Base-by-base conservation (phyloP, 306 rosid genomes). In the Canavalia gladiata region DNA sequence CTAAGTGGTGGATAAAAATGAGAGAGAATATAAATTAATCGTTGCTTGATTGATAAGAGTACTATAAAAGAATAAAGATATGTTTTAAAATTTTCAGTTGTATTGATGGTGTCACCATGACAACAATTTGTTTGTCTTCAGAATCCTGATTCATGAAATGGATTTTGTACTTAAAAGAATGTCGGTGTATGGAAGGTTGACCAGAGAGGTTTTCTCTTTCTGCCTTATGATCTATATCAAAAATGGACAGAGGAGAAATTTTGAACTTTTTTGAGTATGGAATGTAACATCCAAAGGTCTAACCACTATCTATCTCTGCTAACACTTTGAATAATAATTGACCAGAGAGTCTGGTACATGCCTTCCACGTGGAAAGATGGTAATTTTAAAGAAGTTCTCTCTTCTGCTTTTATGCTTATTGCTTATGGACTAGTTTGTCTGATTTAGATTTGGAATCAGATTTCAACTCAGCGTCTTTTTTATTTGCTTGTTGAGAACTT, bases 291-390 rank as follows among this genome's bases (percentile, higher is more conserved):
- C 39, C 54, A 49, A 41, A 51, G 55, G 42, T 60, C 67, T 76
- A 45, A 49, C 75, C 62, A 55, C 46, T 77, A 1, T 31, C 51
- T 54, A 42, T 78, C 43, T 37, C 25, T 66, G 68, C 59, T 3
- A 56, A 46, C 62, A 74, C 80, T 75, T 79, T 3, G 82, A 86
- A 70, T 83, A 76, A 70, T 62, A 83, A 83, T 64, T 63, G 84
- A 83, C 82, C 43, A 55, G 62, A 42, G 83, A 52, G 68, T 51
- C 30, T 13, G 73, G 60, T 56, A 30, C 67, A 58, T 79, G 67
- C 47, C 58, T 52, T 55, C 70, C 84, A 79, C 65, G 74, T 49
- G 77, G 39, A 79, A 78, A 78, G 51, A 60, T 42, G 6, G 33
- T 13, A 5, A 31, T 57, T 58, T 29, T 8, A 67, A 45, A 68